Evolutionary conservation across 768 basidiomycete genomes (phyloP), one percentile per base, ranked within the genome.

Genomic region (Serendipita sp.): DNA sequence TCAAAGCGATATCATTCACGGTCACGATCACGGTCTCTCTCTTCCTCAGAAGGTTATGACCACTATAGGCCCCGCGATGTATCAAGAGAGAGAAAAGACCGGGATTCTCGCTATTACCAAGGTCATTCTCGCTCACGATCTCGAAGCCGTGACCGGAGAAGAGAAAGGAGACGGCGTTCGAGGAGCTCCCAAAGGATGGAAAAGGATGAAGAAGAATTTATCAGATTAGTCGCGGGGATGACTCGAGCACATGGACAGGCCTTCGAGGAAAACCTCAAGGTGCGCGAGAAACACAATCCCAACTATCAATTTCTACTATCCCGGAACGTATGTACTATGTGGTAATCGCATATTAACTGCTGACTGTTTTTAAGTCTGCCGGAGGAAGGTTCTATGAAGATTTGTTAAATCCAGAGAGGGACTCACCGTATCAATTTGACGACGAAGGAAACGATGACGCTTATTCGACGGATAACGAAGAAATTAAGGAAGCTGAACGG

Each of bases 381-480:
- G 75, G 74, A 35, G 76, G 73, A 64, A 77, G 78, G 67, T 71
- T 76, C 35, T 78, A 76, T 68, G 69, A 70, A 41, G 71, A 70
- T 47, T 67, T 72, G 15, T 47, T 76, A n/a, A 72, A 76, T 64
- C 70, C 72, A 8, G 63, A 68, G n/a, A 76, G 77, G 65, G 68
- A 73, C 16, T 64, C 72, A 18, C 75, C 74, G 11, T 80, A 86
- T 5, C 86, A 87, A 69, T 92, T 92, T 71, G 84, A 89, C 66
- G 90, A 92, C 69, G 89, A 92, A 68, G 56, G 56, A n/a, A 37
- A 60, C 34, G 56, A 60, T 18, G 28, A 32, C 8, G 56, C 56
- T 11, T 92, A 89, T 73, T 92, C 94, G 0, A 92, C 89, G 18
- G 96, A 97, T 75, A 91, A 92, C 44, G 92, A 85, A 3, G 94